These are phyloP conservation scores for Penicillium occitanis DNA, from an alignment of 2,329 filamentous ascomycete genomes.

Conservation along the genomic window DNA sequence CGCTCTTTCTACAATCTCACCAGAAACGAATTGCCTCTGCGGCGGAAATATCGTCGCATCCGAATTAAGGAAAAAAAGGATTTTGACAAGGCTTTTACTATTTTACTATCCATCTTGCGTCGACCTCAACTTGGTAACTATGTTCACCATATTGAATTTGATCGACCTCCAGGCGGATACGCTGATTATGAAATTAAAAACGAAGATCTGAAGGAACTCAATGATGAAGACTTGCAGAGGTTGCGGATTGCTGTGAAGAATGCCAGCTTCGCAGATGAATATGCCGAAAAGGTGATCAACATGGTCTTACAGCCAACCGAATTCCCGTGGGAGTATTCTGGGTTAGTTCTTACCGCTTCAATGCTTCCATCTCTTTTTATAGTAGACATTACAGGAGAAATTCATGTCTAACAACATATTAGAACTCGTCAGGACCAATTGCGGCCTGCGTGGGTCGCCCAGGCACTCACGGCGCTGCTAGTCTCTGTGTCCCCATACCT, in stretches of 20 bases:
- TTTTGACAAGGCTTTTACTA: constrained; percentile 22
- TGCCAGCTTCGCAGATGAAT: constrained; percentile 20
- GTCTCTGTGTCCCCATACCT: constrained; percentile 27
- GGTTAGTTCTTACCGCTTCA: constrained; percentile 8
- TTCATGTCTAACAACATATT: not conserved
- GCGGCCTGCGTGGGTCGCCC: constrained; percentile 20
- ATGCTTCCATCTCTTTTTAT: not conserved
- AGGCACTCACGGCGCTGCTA: constrained; percentile 26
- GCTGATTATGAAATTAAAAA: not conserved
- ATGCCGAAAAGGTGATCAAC: constrained; percentile 23
- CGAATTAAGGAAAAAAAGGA: constrained; percentile 1
- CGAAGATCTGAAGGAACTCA: constrained; percentile 18
- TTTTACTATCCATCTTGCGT: constrained; percentile 26
- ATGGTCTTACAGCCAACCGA: constrained; percentile 24
- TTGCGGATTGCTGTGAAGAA: constrained; percentile 22
- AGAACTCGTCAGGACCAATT: not conserved
- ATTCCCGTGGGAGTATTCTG: not conserved
- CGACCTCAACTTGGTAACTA: constrained; percentile 24
- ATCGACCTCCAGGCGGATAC: not conserved
- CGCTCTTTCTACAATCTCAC: constrained; percentile 21
- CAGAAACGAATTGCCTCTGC: constrained; percentile 12
- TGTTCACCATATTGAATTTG: constrained; percentile 24
- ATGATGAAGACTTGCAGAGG: constrained; percentile 21
- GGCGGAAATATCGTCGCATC: constrained; percentile 18
- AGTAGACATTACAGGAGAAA: not conserved